phyloP scores from a whole-genome alignment of 2,329 filamentous ascomycete genomes.

The Cryphonectria radicalis region DNA sequence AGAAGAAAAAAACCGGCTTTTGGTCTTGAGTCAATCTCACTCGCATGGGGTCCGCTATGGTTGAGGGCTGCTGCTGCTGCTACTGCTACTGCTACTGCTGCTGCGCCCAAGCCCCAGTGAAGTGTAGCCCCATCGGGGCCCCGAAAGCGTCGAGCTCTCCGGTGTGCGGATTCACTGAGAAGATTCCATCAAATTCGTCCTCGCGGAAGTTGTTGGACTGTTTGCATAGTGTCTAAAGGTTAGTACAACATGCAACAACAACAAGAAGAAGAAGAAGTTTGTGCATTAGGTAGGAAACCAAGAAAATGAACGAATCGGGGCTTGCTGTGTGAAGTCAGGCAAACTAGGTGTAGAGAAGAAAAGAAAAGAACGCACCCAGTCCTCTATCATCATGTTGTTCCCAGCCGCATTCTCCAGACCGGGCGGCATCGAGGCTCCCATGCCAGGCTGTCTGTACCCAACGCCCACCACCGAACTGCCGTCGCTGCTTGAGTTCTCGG shows the following conservation, averaged over 20 bases:
- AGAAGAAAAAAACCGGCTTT: too few species aligned
- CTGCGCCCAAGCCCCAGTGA: constrained; percentile 11
- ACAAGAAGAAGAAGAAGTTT: neutral
- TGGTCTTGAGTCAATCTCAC: neutral
- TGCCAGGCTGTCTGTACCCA: constrained; percentile 23
- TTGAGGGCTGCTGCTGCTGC: neutral
- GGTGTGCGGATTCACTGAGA: constrained; percentile 35
- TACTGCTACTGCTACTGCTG: neutral
- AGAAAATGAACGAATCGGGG: neutral
- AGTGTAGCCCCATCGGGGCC: constrained; percentile 12
- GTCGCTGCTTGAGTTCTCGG: constrained; percentile 47
- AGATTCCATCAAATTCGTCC: constrained; percentile 33
- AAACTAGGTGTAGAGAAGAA: too few species aligned
- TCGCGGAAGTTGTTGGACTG: constrained; percentile 25
- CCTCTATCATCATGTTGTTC: constrained; percentile 3
- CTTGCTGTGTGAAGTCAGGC: neutral
- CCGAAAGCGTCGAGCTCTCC: constrained; percentile 33
- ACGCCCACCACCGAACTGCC: constrained; percentile 40
- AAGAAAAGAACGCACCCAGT: constrained; percentile 22
- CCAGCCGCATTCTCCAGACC: neutral
- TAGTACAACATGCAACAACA: neutral
- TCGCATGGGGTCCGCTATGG: constrained; percentile 9
- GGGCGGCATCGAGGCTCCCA: constrained; percentile 11
- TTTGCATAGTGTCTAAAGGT: neutral
- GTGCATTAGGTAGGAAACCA: neutral